These are phyloP conservation scores for Agrocybe praecox DNA, from an alignment of 768 basidiomycete species.

Conservation along the genomic window DNA sequence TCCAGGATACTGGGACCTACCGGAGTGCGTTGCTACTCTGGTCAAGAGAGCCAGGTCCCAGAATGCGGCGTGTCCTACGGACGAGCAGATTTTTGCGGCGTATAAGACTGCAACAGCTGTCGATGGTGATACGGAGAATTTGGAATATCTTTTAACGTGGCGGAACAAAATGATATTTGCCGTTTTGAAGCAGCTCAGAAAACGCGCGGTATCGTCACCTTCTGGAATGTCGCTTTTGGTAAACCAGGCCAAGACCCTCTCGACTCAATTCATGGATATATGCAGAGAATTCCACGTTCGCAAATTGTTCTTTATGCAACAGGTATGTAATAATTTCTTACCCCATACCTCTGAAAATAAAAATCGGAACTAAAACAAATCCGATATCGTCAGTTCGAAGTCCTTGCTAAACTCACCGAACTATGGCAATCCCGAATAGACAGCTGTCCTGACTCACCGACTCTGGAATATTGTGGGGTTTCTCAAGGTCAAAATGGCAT, in stretches of 20 bases:
- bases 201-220: conserved; percentile 22
- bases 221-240: conserved; percentile 35
- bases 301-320: conserved; percentile 58
- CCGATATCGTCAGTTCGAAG: conserved; percentile 42
- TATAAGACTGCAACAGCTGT: conserved; percentile 24
- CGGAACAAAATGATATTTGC: conserved; percentile 38
- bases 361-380: no score
- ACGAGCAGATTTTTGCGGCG: conserved; percentile 39
- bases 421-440: conserved; percentile 52
- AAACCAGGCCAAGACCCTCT: conserved; percentile 42
- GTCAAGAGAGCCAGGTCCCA: conserved; percentile 11
- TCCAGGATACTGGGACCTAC: conserved; percentile 51
- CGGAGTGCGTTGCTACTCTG: conserved; percentile 37
- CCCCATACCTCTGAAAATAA: no score
- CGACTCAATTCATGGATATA: conserved; percentile 48
- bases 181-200: conserved; percentile 35
- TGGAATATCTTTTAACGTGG: conserved; percentile 28
- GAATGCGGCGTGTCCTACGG: conserved; percentile 31
- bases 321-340: conserved; percentile 33
- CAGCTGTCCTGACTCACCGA: conserved; percentile 49
- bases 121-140: conserved; percentile 1
- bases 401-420: conserved; percentile 44
- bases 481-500: conserved; percentile 27
- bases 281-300: conserved; percentile 43
- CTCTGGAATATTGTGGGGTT: conserved; percentile 38